These are phyloP conservation scores for Nicotiana otophora DNA, from an alignment of 257 asterid species.

Conservation along the genomic window DNA sequence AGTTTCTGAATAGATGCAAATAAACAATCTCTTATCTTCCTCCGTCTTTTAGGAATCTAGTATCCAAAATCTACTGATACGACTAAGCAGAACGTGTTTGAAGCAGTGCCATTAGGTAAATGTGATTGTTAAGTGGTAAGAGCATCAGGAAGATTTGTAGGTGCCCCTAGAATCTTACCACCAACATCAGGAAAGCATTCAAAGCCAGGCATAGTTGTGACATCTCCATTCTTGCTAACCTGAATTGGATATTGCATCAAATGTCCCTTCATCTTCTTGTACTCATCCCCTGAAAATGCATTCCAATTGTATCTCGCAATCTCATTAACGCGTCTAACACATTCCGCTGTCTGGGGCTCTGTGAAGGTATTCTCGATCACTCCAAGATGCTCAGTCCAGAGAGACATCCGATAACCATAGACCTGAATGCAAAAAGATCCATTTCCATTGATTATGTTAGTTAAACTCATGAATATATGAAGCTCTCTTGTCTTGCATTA, in stretches of 20 bases:
- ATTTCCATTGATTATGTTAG: background rate
- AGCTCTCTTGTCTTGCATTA: background rate
- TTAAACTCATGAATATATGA: background rate
- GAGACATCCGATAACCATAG: conserved; percentile 74
- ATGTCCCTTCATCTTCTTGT: conserved; percentile 58
- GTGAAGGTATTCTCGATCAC: conserved; percentile 31
- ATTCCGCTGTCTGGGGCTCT: conserved; percentile 36
- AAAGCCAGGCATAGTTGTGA: conserved; percentile 44
- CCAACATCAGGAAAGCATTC: conserved; percentile 69
- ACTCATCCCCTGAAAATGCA: conserved; percentile 37
- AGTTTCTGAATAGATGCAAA: background rate
- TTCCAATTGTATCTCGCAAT: conserved; percentile 67
- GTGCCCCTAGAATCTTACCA: conserved; percentile 68
- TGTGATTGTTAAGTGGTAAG: conserved; percentile 47
- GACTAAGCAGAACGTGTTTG: background rate
- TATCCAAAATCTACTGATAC: background rate
- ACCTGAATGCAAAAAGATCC: conserved; percentile 25
- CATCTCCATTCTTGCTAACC: conserved; percentile 42
- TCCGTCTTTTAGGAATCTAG: background rate
- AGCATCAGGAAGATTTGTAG: conserved; percentile 72
- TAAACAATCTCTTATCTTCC: background rate
- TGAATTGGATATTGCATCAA: conserved; percentile 56
- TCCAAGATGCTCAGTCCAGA: conserved; percentile 76
- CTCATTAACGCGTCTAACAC: conserved; percentile 39
- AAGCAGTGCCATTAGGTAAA: background rate